Evolutionary conservation across 306 rosid species (phyloP), one percentile per base, ranked within the genome.

Genomic region (Macrotyloma uniflorum): DNA sequence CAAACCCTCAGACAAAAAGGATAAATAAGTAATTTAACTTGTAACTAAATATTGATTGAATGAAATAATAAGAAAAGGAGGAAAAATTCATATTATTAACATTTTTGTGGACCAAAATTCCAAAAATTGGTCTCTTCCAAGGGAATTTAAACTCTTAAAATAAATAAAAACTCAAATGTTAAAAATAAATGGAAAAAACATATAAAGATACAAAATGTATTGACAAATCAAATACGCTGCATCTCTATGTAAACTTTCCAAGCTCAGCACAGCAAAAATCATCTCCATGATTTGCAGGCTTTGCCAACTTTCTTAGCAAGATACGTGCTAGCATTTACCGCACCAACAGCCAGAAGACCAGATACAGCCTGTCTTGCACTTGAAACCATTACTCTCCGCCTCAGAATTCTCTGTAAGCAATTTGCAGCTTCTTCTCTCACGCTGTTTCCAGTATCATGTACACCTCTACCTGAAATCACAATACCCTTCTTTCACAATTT

Each of bases 281-380:
- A 85, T 76, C 45, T 86, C 93, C 90, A 87, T 4, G 98, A 91
- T 54, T 85, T 90, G 93, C 98, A 92, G 63, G 96, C 93, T 85
- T 92, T 95, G 87, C 63, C 23, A 71, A 92, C 84, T 87, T 92
- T 92, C 33, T 72, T 81, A 22, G 87, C 82, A 32, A 92, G 87
- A 77, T 94, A 94, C 69, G 84, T 87, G 70, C 86, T 78, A 33
- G 91, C 92, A 59, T 86, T 87, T 40, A 88, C 86, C 79, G 90
- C 94, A 19, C 98, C 97, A 33, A 65, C 93, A 13, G 96, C 89
- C 50, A 95, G 79, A 32, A 95, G 78, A 63, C 98, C 93, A 46
- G 98, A 89, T 66, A 91, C 50, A 4, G 96, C 97, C 82, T 95
- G 98, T 83, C 98, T 89, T 81, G 92, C 88, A 80, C 98, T 95